These are phyloP conservation scores for Haplosporangium sp. DNA, from an alignment of 371 early-diverging fungal species.

Conservation along the genomic window DNA sequence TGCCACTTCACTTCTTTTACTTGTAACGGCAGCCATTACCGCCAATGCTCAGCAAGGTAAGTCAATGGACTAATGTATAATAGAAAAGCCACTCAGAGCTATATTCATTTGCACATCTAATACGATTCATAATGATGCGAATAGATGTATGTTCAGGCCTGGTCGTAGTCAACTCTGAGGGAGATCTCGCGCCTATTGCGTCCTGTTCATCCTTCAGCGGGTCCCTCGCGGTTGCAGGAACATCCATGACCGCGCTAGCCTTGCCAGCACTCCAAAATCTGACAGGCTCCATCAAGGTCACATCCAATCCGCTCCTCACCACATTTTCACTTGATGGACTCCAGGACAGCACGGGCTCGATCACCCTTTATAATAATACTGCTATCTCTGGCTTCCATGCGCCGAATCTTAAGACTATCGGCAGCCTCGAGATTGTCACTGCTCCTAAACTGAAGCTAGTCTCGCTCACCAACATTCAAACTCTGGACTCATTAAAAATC, in stretches of 20 bases:
- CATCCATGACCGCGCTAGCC: constrained; percentile 56
- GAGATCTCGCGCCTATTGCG: constrained; percentile 60
- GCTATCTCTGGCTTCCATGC: constrained; percentile 54
- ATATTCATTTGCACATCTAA: not conserved
- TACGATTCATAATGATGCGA: not conserved
- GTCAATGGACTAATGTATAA: not conserved
- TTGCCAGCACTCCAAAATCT: constrained; percentile 58
- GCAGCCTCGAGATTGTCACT: constrained; percentile 60
- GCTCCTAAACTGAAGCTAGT: constrained; percentile 55
- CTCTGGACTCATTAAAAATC: constrained; percentile 57
- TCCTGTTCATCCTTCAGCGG: constrained; percentile 61
- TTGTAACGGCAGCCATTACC: constrained; percentile 21
- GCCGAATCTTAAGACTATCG: constrained; percentile 52
- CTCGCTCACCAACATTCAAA: constrained; percentile 56
- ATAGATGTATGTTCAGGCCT: constrained; percentile 47
- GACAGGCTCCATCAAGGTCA: constrained; percentile 58
- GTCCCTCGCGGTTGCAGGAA: constrained; percentile 57
- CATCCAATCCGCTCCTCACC: constrained; percentile 55
- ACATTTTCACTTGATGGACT: constrained; percentile 60
- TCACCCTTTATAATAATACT: constrained; percentile 62
- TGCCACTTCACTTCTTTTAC: constrained; percentile 17
- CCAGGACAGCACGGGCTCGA: constrained; percentile 57
- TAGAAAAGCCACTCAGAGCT: not conserved
- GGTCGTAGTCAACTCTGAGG: constrained; percentile 53
- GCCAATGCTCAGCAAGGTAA: constrained; percentile 32